A percentile compares a stretch with the other conserved stretches of the same genome.
Conservation (phyloP, 2,329 filamentous ascomycete genomes). For the Raffaelea arxii region DNA sequence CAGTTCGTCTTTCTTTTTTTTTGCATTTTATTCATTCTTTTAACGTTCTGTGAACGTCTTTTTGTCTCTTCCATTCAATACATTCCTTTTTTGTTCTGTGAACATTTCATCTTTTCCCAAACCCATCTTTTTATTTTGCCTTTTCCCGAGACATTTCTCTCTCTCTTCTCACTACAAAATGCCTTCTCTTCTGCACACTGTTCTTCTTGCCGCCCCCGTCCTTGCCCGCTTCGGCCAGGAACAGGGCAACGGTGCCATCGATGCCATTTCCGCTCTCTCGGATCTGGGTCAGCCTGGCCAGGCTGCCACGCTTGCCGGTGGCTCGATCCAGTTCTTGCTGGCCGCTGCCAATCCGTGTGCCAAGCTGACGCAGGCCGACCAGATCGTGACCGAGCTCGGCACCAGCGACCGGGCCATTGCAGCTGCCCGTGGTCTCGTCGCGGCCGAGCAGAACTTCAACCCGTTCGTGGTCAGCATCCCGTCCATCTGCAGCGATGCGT, state of each 20-base stretch:
- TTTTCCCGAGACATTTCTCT: neutral
- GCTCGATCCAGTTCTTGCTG: conserved; percentile 50
- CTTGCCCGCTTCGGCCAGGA: conserved; percentile 54
- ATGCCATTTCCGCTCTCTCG: conserved; percentile 39
- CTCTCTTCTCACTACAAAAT: conserved; percentile 2
- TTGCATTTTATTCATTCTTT: conserved; percentile 7
- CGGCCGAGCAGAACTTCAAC: conserved; percentile 16
- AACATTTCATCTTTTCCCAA: neutral
- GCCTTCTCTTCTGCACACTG: conserved; percentile 19
- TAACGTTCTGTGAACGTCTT: conserved; percentile 13
- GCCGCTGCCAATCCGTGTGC: conserved; percentile 34
- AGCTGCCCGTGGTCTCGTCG: conserved; percentile 34
- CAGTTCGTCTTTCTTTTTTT: conserved; percentile 5
- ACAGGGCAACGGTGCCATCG: conserved; percentile 39
- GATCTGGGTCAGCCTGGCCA: conserved; percentile 46
- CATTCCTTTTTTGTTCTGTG: neutral
- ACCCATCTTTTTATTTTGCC: neutral
- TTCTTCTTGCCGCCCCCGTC: conserved; percentile 17
- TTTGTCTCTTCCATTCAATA: neutral
- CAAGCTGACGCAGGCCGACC: conserved; percentile 52
- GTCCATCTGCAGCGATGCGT: conserved; percentile 53
- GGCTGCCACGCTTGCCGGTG: conserved; percentile 53
- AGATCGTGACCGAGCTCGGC: conserved; percentile 53
- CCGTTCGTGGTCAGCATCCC: conserved; percentile 50
- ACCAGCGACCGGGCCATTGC: conserved; percentile 46